These are phyloP conservation scores for Didymella keratinophila DNA, from an alignment of 2,329 filamentous ascomycete species.

Conservation along the genomic window DNA sequence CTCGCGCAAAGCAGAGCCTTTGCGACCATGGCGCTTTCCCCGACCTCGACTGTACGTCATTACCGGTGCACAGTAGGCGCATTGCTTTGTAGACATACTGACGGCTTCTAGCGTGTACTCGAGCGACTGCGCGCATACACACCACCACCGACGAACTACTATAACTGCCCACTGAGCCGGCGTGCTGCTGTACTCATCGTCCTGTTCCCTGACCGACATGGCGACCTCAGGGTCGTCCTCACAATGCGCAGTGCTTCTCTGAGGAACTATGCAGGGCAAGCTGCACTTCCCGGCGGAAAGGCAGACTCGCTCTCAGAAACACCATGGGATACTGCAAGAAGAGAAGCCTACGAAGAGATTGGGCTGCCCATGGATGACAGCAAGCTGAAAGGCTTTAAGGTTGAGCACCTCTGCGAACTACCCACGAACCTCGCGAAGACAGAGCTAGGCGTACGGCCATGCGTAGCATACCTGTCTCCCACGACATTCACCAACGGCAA, in stretches of 20 bases:
- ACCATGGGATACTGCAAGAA: constrained; percentile 80
- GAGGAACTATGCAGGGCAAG: constrained; percentile 74
- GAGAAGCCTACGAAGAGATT: constrained; percentile 93
- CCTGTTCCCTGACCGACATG: constrained; percentile 82
- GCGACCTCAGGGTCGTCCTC: constrained; percentile 74
- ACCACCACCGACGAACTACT: constrained; percentile 65
- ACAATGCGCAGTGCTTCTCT: constrained; percentile 68
- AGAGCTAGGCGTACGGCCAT: constrained; percentile 59
- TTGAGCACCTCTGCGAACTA: constrained; percentile 87
- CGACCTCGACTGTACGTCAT: constrained; percentile 39
- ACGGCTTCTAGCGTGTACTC: constrained; percentile 57
- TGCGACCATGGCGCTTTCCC: constrained; percentile 43
- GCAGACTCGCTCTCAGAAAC: constrained; percentile 64
- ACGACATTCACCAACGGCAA: constrained; percentile 3
- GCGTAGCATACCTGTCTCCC: constrained; percentile 66
- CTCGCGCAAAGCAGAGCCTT: constrained; percentile 38
- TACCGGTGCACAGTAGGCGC: background rate
- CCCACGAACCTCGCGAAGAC: constrained; percentile 65
- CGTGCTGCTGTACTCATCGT: constrained; percentile 88
- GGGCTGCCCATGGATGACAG: constrained; percentile 77
- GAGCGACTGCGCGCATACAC: constrained; percentile 63
- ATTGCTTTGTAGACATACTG: constrained; percentile 8
- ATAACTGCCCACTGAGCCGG: constrained; percentile 65
- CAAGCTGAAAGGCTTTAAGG: constrained; percentile 75
- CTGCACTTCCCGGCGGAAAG: constrained; percentile 81